Base-by-base conservation (phyloP, 768 basidiomycete genomes). In the Pleurotus ostreatus region DNA sequence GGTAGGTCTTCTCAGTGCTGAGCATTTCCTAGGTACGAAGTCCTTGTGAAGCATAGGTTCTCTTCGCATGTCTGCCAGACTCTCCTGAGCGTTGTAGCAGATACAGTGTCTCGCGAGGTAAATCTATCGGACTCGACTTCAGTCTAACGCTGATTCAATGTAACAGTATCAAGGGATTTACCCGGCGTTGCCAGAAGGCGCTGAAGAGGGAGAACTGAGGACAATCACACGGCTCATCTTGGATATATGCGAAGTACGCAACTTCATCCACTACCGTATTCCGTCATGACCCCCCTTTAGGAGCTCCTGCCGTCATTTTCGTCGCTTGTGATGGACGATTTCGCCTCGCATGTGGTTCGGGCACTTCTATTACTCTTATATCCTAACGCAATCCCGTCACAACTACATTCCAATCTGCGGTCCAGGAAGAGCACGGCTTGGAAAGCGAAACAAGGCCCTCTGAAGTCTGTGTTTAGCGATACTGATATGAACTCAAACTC, bases 31-130 rank as follows among this genome's bases (percentile, higher is more conserved):
- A 88, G 91, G 5, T 89, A 84, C 60, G 83, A 83, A 57, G 65
- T 73, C 20, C 76, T 94, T 23, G 73, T 80, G 25, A 84, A 78
- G 64, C 89, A 98, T 65, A 82, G 94, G 25, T 98, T 97, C 74
- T 93, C 89, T 13, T 96, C 94, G 22, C 95, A 98, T 82, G 95
- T 97, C 5, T 89, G 89, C 63, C 94, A 98, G 69, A 98, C 94
- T 1, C 72, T 97, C 60, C 78, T 98, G 61, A 79, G 78, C 1
- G 82, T 92, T 20, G 82, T 84, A 5, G 65, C 64, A 25, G 78
- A 84, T 44, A 89, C 89, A 0, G 70, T 91, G 44, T 73, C 80
- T 22, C 76, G 90, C 67, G 91, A 92, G 79, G 89, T 88, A 59
- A 23, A 71, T 59, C 6, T 43, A n/a, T 43, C 38, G 18, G n/a